Conservation (phyloP, 1,284 basidiomycete genomes). For the Chiua sp. region DNA sequence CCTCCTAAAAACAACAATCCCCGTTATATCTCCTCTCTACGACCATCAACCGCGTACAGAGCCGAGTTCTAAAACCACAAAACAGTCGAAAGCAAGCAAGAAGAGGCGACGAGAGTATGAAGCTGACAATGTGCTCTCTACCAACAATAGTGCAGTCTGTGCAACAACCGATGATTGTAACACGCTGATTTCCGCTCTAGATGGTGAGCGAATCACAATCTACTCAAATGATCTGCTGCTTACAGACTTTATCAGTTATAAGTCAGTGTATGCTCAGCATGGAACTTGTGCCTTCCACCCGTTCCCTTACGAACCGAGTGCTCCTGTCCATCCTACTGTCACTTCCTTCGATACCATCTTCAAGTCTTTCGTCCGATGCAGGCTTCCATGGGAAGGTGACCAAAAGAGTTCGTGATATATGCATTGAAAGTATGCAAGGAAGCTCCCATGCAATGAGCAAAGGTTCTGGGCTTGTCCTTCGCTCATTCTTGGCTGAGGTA, state of each 20-base stretch:
- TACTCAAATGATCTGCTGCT: conserved; percentile 4
- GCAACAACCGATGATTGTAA: conserved; percentile 56
- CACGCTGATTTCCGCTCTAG: conserved; percentile 60
- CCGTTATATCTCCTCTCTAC: conserved; percentile 55
- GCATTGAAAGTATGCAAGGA: conserved; percentile 55
- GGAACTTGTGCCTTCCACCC: conserved; percentile 55
- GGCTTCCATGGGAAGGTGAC: conserved; percentile 51
- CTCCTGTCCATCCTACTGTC: conserved; percentile 60
- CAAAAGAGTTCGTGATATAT: conserved; percentile 50
- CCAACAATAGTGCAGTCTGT: conserved; percentile 54
- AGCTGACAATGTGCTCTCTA: conserved; percentile 78
- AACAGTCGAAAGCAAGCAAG: conserved; percentile 65
- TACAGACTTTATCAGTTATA: conserved; percentile 47
- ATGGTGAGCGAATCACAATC: conserved; percentile 50
- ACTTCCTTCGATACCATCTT: conserved; percentile 59
- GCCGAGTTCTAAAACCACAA: conserved; percentile 19
- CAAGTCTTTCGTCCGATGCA: conserved; percentile 60
- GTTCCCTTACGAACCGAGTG: conserved; percentile 63
- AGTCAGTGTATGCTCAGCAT: conserved; percentile 52
- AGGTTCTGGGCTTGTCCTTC: conserved; percentile 58
- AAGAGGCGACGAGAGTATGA: conserved; percentile 79
- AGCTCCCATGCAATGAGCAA: conserved; percentile 63
- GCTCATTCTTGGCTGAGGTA: conserved; percentile 39
- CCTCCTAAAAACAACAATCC: conserved; percentile 59
- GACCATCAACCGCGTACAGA: conserved; percentile 43